These are phyloP conservation scores for Epipyxis sp. DNA, from an alignment of 108 stramenopile genomes.

Conservation along the genomic window DNA sequence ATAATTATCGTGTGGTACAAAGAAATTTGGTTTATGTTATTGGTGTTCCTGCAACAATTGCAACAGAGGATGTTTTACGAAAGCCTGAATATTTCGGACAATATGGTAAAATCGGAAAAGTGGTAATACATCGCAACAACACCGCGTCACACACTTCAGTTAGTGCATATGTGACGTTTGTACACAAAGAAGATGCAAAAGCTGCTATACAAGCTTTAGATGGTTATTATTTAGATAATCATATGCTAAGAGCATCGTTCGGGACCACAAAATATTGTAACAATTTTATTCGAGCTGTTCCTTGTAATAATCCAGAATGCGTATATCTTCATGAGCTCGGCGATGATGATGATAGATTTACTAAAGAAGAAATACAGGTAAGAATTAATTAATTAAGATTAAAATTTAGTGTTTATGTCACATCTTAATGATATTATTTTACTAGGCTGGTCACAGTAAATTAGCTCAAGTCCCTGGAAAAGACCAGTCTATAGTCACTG, in stretches of 20 bases:
- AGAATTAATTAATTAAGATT: no score
- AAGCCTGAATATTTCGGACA: constrained; percentile 92
- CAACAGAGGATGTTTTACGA: constrained; percentile 75
- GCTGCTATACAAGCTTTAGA: constrained; percentile 81
- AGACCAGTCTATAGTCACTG: constrained; percentile 28
- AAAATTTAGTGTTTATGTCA: no score
- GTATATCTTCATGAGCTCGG: constrained; percentile 94
- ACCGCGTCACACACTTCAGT: constrained; percentile 47
- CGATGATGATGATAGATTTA: constrained; percentile 72
- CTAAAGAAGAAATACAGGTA: constrained; percentile 53
- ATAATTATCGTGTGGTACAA: constrained; percentile 95
- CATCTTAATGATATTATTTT: constrained; percentile 31
- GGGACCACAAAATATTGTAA: constrained; percentile 98
- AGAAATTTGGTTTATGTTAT: constrained; percentile 92
- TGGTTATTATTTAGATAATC: constrained; percentile 78
- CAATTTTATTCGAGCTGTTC: constrained; percentile 86
- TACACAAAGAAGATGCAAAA: constrained; percentile 69
- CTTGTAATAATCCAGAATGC: constrained; percentile 97
- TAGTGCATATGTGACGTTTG: constrained; percentile 90
- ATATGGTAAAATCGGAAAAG: constrained; percentile 91
- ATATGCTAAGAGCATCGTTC: constrained; percentile 87
- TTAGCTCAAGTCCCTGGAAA: neutral
- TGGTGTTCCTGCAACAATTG: constrained; percentile 77
- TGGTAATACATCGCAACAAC: constrained; percentile 77
- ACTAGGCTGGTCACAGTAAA: constrained; percentile 14